phyloP scores from a whole-genome alignment of 495 filamentous ascomycete species.

The Tuber borchii region DNA sequence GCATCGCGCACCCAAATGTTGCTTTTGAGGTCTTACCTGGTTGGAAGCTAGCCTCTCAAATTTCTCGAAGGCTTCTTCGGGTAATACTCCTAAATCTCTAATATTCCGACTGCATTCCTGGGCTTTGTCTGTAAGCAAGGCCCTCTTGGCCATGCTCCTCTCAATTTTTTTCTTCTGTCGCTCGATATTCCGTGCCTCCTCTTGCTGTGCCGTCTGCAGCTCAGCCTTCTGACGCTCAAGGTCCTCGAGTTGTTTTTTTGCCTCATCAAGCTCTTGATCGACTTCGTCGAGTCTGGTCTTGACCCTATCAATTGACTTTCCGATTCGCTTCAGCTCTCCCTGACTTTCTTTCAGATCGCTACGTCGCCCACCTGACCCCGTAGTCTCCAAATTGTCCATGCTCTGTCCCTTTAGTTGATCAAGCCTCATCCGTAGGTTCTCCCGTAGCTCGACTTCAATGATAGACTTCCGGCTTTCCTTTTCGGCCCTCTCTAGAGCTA shows the following conservation, averaged over 20 bases:
- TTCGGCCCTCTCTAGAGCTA: constrained; percentile 66
- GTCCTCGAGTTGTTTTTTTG: constrained; percentile 53
- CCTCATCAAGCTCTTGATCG: constrained; percentile 64
- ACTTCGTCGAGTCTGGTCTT: constrained; percentile 62
- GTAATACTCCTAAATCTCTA: constrained; percentile 83
- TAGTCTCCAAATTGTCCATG: constrained; percentile 55
- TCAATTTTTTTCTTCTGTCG: constrained; percentile 86
- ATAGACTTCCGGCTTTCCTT: constrained; percentile 69
- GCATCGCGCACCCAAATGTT: constrained; percentile 44
- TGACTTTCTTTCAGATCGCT: constrained; percentile 72
- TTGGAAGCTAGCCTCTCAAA: constrained; percentile 76
- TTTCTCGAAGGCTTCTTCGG: constrained; percentile 88
- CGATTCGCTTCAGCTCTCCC: constrained; percentile 70
- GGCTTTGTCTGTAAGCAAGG: constrained; percentile 65
- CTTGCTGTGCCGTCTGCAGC: constrained; percentile 62
- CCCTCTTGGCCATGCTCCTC: constrained; percentile 80
- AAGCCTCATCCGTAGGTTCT: constrained; percentile 75
- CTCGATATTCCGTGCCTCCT: constrained; percentile 73
- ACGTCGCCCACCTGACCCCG: constrained; percentile 47
- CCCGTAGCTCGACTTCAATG: constrained; percentile 76
- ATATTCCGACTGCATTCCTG: constrained; percentile 80
- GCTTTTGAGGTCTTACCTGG: constrained; percentile 36
- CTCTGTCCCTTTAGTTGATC: constrained; percentile 79
- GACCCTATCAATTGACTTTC: constrained; percentile 56
- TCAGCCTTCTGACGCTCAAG: constrained; percentile 60